These are phyloP conservation scores for Phaeomoniella chlamydospora DNA, from an alignment of 2,329 filamentous ascomycete species.

Conservation along the genomic window DNA sequence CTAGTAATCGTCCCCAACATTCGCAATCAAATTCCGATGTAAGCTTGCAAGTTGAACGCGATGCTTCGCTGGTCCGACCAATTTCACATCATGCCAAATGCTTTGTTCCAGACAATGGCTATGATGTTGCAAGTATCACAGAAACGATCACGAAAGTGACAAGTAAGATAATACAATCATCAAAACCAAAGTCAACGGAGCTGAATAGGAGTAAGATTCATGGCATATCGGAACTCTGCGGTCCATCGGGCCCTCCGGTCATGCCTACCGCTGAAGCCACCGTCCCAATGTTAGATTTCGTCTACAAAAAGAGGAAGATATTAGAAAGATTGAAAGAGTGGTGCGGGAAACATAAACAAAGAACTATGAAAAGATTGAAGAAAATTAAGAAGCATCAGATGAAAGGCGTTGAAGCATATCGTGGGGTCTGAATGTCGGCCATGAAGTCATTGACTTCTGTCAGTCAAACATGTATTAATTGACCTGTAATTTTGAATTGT, in stretches of 20 bases:
- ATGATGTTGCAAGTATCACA: not conserved
- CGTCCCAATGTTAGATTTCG: constrained; percentile 11
- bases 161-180: not conserved
- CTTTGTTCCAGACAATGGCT: constrained; percentile 23
- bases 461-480: too few species aligned
- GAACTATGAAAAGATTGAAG: not conserved
- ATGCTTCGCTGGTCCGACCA: too few species aligned
- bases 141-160: not conserved
- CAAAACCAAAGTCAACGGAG: not conserved
- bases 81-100: constrained; percentile 15
- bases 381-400: too few species aligned
- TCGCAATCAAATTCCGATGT: constrained; percentile 9
- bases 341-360: constrained; percentile 7
- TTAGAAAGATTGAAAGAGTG: constrained; percentile 10
- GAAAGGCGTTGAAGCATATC: too few species aligned
- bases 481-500: too few species aligned
- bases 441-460: too few species aligned
- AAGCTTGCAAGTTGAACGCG: too few species aligned
- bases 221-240: not conserved
- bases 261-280: constrained; percentile 6
- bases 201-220: not conserved
- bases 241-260: not conserved
- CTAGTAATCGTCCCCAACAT: constrained; percentile 10
- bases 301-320: constrained; percentile 11
- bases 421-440: too few species aligned